Conservation (phyloP, 805 yeast species). For the Cyberlindnera amylophila region DNA sequence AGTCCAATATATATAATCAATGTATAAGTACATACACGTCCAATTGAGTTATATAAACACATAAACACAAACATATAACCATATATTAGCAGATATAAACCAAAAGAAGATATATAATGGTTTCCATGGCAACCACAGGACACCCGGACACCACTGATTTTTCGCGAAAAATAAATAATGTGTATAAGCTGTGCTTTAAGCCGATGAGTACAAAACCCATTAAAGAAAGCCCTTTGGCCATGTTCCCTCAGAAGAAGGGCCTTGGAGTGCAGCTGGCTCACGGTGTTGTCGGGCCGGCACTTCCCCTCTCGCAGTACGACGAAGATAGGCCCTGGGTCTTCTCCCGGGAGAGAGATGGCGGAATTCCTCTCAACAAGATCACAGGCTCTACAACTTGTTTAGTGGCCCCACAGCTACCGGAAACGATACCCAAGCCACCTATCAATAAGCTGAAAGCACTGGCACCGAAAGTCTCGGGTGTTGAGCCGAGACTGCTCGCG, state of each 20-base stretch:
- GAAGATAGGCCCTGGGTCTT: slow-evolving; percentile 24
- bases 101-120: background rate
- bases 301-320: slow-evolving; percentile 17
- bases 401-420: background rate
- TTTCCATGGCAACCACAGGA: background rate
- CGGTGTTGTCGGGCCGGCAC: slow-evolving; percentile 38
- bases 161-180: background rate
- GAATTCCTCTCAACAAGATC: slow-evolving; percentile 17
- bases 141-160: background rate
- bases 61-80: background rate
- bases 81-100: background rate
- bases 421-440: background rate
- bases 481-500: slow-evolving; percentile 2
- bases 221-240: no score
- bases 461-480: background rate
- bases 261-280: slow-evolving; percentile 40
- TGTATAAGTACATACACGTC: no score
- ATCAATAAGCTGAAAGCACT: background rate
- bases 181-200: background rate
- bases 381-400: slow-evolving; percentile 1
- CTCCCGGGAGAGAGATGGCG: slow-evolving; percentile 26
- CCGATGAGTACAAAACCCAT: no score
- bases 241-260: slow-evolving; percentile 41
- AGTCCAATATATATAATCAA: no score
- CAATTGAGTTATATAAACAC: no score